Evolutionary conservation across 2,329 filamentous ascomycete species (phyloP), one percentile per base, ranked within the genome.

Genomic region (Sporothrix inflata): DNA sequence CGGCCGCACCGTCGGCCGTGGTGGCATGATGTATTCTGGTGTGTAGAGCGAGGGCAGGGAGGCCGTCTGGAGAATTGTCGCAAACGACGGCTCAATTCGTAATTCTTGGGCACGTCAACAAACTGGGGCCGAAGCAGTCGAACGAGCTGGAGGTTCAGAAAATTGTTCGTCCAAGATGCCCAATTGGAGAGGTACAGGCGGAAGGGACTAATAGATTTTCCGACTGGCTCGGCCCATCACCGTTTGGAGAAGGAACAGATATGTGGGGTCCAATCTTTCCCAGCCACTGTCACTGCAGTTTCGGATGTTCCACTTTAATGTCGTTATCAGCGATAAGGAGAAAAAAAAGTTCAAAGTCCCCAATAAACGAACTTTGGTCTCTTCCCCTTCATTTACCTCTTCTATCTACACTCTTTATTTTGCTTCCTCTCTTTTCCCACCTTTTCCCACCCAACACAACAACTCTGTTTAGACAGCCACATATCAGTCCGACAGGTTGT

Each of bases 281-380:
- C 72, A 73, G 69, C 72, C 72, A 71, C 72, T 69, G 45, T 65
- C 42, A 24, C 42, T 27, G 53, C 57, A 38, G 55, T 60, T 68
- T 69, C 49, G 40, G 3, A 1, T 24, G 57, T 34, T 55, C 75
- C 75, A 75, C 73, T 72, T 34, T 30, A 66, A 30, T 38, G 67
- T 73, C 34, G 27, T 72, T 75, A 75, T 75, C 75, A 69, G 69
- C 69, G 75, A 75, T 75, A 75, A 60, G 47, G 27, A 60, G 61
- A 55, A 73, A 73, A 73, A 73, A 72, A 73, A 70, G 40, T 65
- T 53, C 21, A 30, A 65, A n/a, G n/a, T 21, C 57, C 34, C 67
- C 66, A 69, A 55, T 55, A 38, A 49, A 47, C 61, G 24, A 49
- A 49, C 5, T 30, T 42, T 66, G 27, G 30, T 67, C 66, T 68